phyloP scores from a whole-genome alignment of 2,329 filamentous ascomycete species.

The Colletotrichum gloeosporioides region DNA sequence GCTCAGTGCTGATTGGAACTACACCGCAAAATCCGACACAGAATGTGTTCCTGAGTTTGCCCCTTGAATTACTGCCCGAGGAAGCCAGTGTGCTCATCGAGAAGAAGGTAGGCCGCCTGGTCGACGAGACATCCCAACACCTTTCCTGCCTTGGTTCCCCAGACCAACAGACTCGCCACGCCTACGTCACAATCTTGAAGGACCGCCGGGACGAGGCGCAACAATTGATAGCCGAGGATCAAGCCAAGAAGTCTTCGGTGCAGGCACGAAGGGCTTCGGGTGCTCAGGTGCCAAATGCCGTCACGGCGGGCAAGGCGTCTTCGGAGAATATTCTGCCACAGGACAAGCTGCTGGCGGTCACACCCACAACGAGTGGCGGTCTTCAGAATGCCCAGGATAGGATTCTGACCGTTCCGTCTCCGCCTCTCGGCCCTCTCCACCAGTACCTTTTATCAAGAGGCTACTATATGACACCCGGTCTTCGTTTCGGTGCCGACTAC shows the following conservation, averaged over 20 bases:
- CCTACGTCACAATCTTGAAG: conserved; percentile 67
- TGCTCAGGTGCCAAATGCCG: neutral
- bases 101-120: conserved; percentile 76
- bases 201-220: conserved; percentile 47
- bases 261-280: conserved; percentile 28
- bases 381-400: conserved; percentile 29
- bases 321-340: neutral
- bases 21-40: conserved; percentile 93
- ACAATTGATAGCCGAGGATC: conserved; percentile 43
- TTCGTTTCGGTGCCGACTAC: conserved; percentile 94
- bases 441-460: conserved; percentile 78
- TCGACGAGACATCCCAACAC: conserved; percentile 80
- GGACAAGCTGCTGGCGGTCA: conserved; percentile 32
- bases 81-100: conserved; percentile 84
- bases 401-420: conserved; percentile 7
- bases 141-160: conserved; percentile 65
- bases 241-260: conserved; percentile 38
- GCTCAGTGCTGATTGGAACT: conserved; percentile 84
- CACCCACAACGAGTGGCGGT: conserved; percentile 39
- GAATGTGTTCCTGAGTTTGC: conserved; percentile 90
- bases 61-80: conserved; percentile 88
- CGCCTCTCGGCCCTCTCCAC: conserved; percentile 66
- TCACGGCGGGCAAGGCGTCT: neutral
- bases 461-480: conserved; percentile 89
- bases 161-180: conserved; percentile 60